These are phyloP conservation scores for Blepharisma stoltei DNA, from an alignment of 73 alveolate species.

Conservation along the genomic window DNA sequence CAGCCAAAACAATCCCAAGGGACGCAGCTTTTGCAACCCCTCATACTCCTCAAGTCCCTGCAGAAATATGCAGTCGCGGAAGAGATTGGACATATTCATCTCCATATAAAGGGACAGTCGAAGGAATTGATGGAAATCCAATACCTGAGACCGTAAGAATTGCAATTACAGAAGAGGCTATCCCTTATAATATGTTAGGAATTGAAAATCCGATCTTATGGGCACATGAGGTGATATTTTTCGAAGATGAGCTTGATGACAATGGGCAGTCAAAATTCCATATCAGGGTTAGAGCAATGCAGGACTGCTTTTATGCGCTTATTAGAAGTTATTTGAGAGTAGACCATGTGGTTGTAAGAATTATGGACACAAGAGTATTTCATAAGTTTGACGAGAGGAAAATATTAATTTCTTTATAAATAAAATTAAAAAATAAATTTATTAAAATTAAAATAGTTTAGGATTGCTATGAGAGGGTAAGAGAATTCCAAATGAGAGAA, in stretches of 20 bases:
- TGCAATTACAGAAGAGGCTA: conserved; percentile 76
- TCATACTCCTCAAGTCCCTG: conserved; percentile 40
- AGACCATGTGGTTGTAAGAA: conserved; percentile 92
- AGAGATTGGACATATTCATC: conserved; percentile 94
- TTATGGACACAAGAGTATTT: conserved; percentile 94
- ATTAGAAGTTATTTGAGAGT: conserved; percentile 94
- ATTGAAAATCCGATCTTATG: conserved; percentile 91
- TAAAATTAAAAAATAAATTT: too few species aligned
- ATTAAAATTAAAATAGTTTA: too few species aligned
- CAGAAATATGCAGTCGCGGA: conserved; percentile 52
- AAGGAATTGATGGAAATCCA: conserved; percentile 32
- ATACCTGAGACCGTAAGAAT: conserved; percentile 41
- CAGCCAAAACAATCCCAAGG: conserved; percentile 56
- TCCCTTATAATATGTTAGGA: conserved; percentile 81
- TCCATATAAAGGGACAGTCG: conserved; percentile 90
- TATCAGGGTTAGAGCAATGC: conserved; percentile 96
- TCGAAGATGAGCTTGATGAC: conserved; percentile 96
- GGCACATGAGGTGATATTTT: conserved; percentile 77
- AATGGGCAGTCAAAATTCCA: conserved; percentile 77
- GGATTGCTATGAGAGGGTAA: too few species aligned
- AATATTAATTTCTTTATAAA: too few species aligned
- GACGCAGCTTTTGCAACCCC: conserved; percentile 52
- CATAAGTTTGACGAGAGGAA: conserved; percentile 80
- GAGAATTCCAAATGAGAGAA: conserved; percentile 83
- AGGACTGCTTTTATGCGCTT: conserved; percentile 94